phyloP scores from a whole-genome alignment of 1,284 basidiomycete species.

The Takashimella tepidaria region DNA sequence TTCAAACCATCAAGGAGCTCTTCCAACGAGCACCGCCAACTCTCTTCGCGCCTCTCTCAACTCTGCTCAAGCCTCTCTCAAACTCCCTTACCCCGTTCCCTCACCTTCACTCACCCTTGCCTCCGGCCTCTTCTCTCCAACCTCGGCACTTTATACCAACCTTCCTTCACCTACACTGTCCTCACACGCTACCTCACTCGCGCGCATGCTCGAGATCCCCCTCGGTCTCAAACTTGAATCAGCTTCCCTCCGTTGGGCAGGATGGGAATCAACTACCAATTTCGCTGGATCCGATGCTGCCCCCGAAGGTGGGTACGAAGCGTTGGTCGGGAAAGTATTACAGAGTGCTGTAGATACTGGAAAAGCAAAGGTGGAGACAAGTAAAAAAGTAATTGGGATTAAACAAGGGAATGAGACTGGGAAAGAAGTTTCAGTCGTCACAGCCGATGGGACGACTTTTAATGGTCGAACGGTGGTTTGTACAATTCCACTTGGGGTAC shows the following conservation, averaged over 20 bases:
- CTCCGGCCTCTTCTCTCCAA: conserved; percentile 39
- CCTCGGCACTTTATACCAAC: conserved; percentile 31
- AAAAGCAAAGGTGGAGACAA: conserved; percentile 41
- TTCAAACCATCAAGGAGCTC: conserved; percentile 13
- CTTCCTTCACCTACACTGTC: conserved; percentile 9
- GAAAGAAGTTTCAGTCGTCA: conserved; percentile 24
- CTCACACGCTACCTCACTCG: conserved; percentile 34
- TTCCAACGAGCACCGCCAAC: conserved; percentile 17
- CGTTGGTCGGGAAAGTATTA: conserved; percentile 45
- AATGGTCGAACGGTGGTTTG: conserved; percentile 39
- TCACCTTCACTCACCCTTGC: conserved; percentile 32
- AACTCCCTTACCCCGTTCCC: conserved; percentile 33
- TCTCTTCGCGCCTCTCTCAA: conserved; percentile 29
- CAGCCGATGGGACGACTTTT: conserved; percentile 34
- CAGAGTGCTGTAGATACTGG: conserved; percentile 40
- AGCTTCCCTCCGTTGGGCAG: conserved; percentile 44
- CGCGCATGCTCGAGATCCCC: conserved; percentile 50
- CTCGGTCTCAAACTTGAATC: conserved; percentile 50
- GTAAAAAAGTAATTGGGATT: conserved; percentile 27
- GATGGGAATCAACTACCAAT: conserved; percentile 45
- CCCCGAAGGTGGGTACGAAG: conserved; percentile 52
- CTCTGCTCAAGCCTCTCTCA: conserved; percentile 31
- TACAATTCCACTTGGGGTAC: conserved; percentile 50
- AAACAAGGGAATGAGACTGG: conserved; percentile 10
- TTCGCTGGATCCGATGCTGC: conserved; percentile 52